Evolutionary conservation across 148 eudicot genomes (phyloP), one percentile per base, ranked within the genome.

Genomic region (Spergularia bocconei): DNA sequence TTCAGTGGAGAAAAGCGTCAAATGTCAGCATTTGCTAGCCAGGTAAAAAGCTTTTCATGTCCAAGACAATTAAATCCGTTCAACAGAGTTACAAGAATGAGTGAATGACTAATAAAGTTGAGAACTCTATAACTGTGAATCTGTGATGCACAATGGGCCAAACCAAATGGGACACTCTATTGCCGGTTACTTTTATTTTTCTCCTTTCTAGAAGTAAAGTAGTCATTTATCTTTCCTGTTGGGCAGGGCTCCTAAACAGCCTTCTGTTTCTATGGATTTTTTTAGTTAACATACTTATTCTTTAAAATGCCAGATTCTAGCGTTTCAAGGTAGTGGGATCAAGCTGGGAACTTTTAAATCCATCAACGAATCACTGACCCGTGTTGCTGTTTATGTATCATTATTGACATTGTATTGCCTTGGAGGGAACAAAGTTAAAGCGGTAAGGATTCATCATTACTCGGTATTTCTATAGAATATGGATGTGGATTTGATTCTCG

Each of bases 1-100:
- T 95, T 95, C 79, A 83, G 93, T 64, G 98, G 98, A 76, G 98
- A 95, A 84, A 95, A 90, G 80, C 90, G 89, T 66, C 97, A 92
- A 74, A 90, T 95, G 98, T 85, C 96, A 82, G 79, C 87, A 82
- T 95, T 95, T 75, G 93, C 89, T 75, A 80, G 81, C 75, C 96
- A 95, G 98, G 98, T 95, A 78, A 71, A 69, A 64, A 55, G 23
- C 44, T 55, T 65, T 67, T 60, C 65, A 48, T 47, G 38, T 23
- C 62, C 53, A 52, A 29, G 25, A 52, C 21, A 20, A 25, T 23
- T 25, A 16, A 19, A 53, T 53, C 38, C 14, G 8, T 21, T 52
- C 20, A 8, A 50, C 41, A 6, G 25, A 21, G 36, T 58, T 13
- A 52, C 23, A 51, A 44, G 48, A 44, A 44, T 44, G 0, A 44